Conservation (phyloP, 495 filamentous ascomycete genomes). For the Daldinia concentrica region DNA sequence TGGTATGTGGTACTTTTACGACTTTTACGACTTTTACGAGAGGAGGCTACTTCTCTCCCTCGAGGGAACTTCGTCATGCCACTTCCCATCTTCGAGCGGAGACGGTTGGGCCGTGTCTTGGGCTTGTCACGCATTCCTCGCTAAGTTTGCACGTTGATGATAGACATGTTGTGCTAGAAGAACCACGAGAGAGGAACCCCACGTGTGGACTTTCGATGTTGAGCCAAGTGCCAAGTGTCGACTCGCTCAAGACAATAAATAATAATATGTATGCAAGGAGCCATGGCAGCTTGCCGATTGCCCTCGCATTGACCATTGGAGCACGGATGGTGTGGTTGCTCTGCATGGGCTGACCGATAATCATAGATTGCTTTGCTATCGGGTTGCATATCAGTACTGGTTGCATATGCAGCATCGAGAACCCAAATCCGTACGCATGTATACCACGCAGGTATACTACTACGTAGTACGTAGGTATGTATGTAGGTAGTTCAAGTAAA, state of each 20-base stretch:
- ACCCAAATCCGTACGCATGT: slow-evolving; percentile 38
- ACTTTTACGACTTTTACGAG: slow-evolving; percentile 8
- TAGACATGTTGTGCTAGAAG: slow-evolving; percentile 38
- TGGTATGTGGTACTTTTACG: too few species aligned
- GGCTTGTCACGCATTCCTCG: slow-evolving; percentile 19
- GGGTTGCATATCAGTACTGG: slow-evolving; percentile 32
- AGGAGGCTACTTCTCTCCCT: slow-evolving; percentile 29
- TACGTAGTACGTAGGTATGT: slow-evolving; percentile 28
- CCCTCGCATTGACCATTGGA: slow-evolving; percentile 42
- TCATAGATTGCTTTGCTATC: slow-evolving; percentile 45
- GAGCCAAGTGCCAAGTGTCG: slow-evolving; percentile 31
- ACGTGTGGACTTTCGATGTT: slow-evolving; percentile 36
- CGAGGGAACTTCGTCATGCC: slow-evolving; percentile 32
- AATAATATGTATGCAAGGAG: slow-evolving; percentile 45
- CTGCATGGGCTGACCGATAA: slow-evolving; percentile 47
- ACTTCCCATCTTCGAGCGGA: slow-evolving; percentile 24
- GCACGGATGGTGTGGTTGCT: slow-evolving; percentile 40
- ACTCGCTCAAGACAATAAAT: slow-evolving; percentile 28
- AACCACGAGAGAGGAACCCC: slow-evolving; percentile 39
- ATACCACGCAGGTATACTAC: slow-evolving; percentile 7
- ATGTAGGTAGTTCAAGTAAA: slow-evolving; percentile 14
- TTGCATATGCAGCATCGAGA: slow-evolving; percentile 38
- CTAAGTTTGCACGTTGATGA: slow-evolving; percentile 39
- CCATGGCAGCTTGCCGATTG: slow-evolving; percentile 45
- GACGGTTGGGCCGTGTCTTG: slow-evolving; percentile 31